A percentile compares a stretch with the other conserved stretches of the same genome.
phyloP scores from a whole-genome alignment of 805 yeast species.

The Middelhovenomyces tepae region DNA sequence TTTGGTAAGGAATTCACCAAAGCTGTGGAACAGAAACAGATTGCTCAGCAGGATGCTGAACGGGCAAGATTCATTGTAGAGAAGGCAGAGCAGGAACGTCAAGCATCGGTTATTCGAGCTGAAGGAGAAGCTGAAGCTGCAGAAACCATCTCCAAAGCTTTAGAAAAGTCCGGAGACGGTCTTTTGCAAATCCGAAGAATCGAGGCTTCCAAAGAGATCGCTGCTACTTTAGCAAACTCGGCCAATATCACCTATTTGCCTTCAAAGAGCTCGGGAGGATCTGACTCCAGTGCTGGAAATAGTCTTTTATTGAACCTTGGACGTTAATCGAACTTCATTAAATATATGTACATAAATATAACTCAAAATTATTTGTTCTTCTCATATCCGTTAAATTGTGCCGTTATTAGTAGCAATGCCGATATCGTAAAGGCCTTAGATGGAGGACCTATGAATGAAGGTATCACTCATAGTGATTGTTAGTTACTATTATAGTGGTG shows the following conservation, averaged over 20 bases:
- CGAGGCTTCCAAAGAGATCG: constrained; percentile 95
- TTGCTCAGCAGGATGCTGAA: constrained; percentile 99
- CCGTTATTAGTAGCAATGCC: too few relatives aligned
- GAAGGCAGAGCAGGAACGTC: constrained; percentile 94
- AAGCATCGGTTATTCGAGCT: constrained; percentile 90
- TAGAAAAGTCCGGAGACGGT: constrained; percentile 93
- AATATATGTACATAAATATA: constrained; percentile 6
- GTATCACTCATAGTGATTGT: too few relatives aligned
- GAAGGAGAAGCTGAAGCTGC: constrained; percentile 99
- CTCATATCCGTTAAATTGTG: too few relatives aligned
- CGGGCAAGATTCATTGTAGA: constrained; percentile 89
- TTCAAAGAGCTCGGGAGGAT: constrained; percentile 32
- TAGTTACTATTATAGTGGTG: constrained; percentile 5
- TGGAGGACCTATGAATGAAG: too few relatives aligned
- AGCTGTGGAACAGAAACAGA: constrained; percentile 97
- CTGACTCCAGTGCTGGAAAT: constrained; percentile 22
- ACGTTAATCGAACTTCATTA: constrained; percentile 17
- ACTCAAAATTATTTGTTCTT: background rate
- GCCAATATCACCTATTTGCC: constrained; percentile 89
- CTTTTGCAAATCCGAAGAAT: constrained; percentile 85
- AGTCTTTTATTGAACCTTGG: constrained; percentile 29
- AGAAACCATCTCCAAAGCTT: constrained; percentile 85
- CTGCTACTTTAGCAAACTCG: constrained; percentile 72
- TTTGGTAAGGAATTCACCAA: constrained; percentile 95
- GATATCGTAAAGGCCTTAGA: too few relatives aligned